Percentiles rank a stretch among this genome's conserved stretches.
These are phyloP conservation scores for Domatiomyces globalis DNA, from an alignment of 2,329 filamentous ascomycete species.

Conservation along the genomic window DNA sequence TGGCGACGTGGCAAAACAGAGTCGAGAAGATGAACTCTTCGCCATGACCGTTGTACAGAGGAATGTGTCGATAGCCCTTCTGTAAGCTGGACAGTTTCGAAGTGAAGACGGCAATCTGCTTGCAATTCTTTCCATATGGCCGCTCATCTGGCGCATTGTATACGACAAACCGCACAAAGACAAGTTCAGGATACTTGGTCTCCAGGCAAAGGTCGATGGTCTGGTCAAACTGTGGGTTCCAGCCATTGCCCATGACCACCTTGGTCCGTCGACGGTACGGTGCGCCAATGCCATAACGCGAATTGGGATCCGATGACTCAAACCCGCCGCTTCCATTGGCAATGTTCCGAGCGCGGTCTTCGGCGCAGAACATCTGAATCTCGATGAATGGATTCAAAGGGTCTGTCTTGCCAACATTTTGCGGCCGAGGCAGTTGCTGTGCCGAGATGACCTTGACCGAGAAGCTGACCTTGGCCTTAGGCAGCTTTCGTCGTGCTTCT, in stretches of 20 bases:
- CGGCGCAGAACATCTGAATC: slow-evolving; percentile 85
- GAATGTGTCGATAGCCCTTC: slow-evolving; percentile 83
- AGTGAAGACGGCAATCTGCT: slow-evolving; percentile 71
- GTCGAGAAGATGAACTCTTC: slow-evolving; percentile 93
- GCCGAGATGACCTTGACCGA: slow-evolving; percentile 82
- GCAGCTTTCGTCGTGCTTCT: slow-evolving; percentile 22
- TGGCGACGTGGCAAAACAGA: slow-evolving; percentile 76
- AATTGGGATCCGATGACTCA: slow-evolving; percentile 49
- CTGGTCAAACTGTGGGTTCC: slow-evolving; percentile 78
- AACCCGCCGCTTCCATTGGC: slow-evolving; percentile 52
- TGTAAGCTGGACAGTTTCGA: slow-evolving; percentile 82
- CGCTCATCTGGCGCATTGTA: slow-evolving; percentile 71
- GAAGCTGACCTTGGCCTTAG: slow-evolving; percentile 53
- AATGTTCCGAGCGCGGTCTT: slow-evolving; percentile 70
- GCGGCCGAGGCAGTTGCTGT: slow-evolving; percentile 79
- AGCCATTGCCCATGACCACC: slow-evolving; percentile 76
- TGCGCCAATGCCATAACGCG: slow-evolving; percentile 52
- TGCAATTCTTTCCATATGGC: slow-evolving; percentile 48
- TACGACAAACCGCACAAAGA: slow-evolving; percentile 87
- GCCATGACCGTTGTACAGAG: slow-evolving; percentile 73
- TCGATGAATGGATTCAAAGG: slow-evolving; percentile 87
- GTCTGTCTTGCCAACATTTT: slow-evolving; percentile 54
- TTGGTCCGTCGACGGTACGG: slow-evolving; percentile 67
- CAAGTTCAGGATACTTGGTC: slow-evolving; percentile 85
- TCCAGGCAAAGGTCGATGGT: slow-evolving; percentile 67